Conservation (phyloP, 345 rosid genomes). For the Aquilaria malaccensis region DNA sequence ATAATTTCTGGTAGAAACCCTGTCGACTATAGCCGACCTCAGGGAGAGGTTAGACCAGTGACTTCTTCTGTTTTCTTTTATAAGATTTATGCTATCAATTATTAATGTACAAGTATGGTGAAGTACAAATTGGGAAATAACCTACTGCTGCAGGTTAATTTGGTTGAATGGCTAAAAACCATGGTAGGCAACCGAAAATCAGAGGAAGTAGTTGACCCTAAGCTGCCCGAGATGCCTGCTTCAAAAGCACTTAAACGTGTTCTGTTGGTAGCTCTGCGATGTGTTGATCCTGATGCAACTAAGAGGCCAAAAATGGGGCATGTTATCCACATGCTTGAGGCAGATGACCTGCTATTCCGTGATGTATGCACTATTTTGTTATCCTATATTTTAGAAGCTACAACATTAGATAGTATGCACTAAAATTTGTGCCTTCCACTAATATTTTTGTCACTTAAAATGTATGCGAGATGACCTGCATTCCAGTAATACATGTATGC, state of each 20-base stretch:
- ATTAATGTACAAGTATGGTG: no score
- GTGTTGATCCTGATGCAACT: conserved; percentile 94
- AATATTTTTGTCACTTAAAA: neutral
- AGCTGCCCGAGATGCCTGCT: conserved; percentile 72
- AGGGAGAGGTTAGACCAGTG: conserved; percentile 65
- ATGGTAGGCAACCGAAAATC: conserved; percentile 85
- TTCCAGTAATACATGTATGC: no score
- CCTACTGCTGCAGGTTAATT: conserved; percentile 55
- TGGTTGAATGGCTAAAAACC: conserved; percentile 90
- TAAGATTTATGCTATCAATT: neutral
- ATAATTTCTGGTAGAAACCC: conserved; percentile 83
- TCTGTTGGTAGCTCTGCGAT: conserved; percentile 75
- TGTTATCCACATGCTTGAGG: conserved; percentile 98
- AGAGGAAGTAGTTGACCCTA: conserved; percentile 87
- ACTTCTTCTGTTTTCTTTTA: neutral
- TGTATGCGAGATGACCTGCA: neutral
- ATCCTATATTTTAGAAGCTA: neutral
- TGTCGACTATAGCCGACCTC: conserved; percentile 79
- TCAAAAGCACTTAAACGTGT: conserved; percentile 88
- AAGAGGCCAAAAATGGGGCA: conserved; percentile 98
- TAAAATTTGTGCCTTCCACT: neutral
- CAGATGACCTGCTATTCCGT: conserved; percentile 73
- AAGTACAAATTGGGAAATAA: conserved; percentile 10
- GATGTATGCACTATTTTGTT: conserved; percentile 42
- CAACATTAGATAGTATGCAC: neutral